phyloP scores from a whole-genome alignment of 176 grass and related monocot species.

The Ensete glaucum region DNA sequence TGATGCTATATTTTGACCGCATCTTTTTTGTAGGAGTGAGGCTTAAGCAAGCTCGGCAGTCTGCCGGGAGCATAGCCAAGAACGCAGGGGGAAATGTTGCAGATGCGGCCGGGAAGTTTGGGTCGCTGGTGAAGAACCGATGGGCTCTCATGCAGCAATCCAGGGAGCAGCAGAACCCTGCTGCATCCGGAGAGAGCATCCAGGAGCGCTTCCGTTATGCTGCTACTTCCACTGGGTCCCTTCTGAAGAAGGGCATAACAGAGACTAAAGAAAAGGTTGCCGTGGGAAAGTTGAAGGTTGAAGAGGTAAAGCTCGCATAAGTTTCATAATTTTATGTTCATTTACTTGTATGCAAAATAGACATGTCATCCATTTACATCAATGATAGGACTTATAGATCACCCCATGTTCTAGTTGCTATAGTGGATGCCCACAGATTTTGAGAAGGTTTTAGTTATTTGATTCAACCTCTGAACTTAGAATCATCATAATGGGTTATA shows the following conservation, averaged over 20 bases:
- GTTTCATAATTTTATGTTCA: not conserved
- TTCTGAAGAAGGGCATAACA: constrained; percentile 76
- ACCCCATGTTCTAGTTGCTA: too few relatives aligned
- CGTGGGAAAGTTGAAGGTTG: constrained; percentile 92
- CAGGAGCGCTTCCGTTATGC: constrained; percentile 79
- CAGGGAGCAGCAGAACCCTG: constrained; percentile 32
- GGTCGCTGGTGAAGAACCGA: constrained; percentile 67
- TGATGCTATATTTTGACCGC: constrained; percentile 8
- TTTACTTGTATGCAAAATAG: not conserved
- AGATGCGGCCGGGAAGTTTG: constrained; percentile 75
- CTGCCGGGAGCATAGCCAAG: constrained; percentile 30
- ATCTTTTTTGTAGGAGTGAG: constrained; percentile 41
- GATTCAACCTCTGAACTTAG: too few relatives aligned
- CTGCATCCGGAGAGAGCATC: constrained; percentile 51
- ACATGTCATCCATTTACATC: too few relatives aligned
- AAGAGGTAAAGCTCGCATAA: constrained; percentile 51
- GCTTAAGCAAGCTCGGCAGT: constrained; percentile 83
- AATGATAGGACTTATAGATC: too few relatives aligned
- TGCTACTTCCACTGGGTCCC: constrained; percentile 64
- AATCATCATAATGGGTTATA: too few relatives aligned
- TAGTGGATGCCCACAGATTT: too few relatives aligned
- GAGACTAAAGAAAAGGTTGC: constrained; percentile 94
- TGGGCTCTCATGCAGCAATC: constrained; percentile 79
- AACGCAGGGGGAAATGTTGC: constrained; percentile 53
- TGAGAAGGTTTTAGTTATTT: too few relatives aligned